A percentile compares a stretch with the other conserved stretches of the same genome.
These are phyloP conservation scores for Cladosporium cucumerinum DNA, from an alignment of 2,329 filamentous ascomycete genomes.

Conservation along the genomic window DNA sequence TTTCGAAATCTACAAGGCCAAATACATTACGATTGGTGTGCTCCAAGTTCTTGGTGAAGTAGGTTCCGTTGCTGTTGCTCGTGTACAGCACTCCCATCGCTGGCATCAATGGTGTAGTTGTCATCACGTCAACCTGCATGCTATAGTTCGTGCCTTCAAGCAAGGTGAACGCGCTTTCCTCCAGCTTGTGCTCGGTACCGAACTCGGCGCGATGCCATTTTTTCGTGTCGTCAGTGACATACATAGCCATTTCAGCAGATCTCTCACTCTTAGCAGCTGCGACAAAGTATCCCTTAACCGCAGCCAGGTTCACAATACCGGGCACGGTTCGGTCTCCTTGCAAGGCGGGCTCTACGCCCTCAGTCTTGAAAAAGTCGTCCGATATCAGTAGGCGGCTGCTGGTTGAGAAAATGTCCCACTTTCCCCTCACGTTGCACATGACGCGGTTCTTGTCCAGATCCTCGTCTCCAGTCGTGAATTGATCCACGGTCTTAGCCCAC, in stretches of 20 bases:
- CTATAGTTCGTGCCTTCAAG: slow-evolving; percentile 97
- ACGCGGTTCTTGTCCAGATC: slow-evolving; percentile 67
- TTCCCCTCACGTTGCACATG: slow-evolving; percentile 74
- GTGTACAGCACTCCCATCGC: slow-evolving; percentile 88
- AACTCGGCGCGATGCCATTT: slow-evolving; percentile 93
- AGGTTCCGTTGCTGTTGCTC: slow-evolving; percentile 96
- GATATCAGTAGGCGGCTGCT: slow-evolving; percentile 78
- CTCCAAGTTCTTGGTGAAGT: slow-evolving; percentile 86
- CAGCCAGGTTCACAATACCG: slow-evolving; percentile 76
- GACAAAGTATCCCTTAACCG: slow-evolving; percentile 82
- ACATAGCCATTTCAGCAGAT: slow-evolving; percentile 88
- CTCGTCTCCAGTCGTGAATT: slow-evolving; percentile 67
- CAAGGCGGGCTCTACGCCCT: slow-evolving; percentile 69
- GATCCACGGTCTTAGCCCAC: slow-evolving; percentile 76
- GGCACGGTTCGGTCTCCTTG: slow-evolving; percentile 66
- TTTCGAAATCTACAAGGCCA: slow-evolving; percentile 91
- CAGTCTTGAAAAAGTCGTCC: slow-evolving; percentile 72
- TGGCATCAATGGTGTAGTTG: slow-evolving; percentile 47
- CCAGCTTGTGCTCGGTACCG: slow-evolving; percentile 70
- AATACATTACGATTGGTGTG: slow-evolving; percentile 79
- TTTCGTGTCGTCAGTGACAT: slow-evolving; percentile 77
- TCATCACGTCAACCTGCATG: slow-evolving; percentile 92
- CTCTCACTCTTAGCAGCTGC: slow-evolving; percentile 74
- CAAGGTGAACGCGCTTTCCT: slow-evolving; percentile 84
- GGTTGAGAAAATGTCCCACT: slow-evolving; percentile 65